Evolutionary conservation across 352 stramenopile genomes (phyloP).

Genomic region (Salisapilia sapeloensis): DNA sequence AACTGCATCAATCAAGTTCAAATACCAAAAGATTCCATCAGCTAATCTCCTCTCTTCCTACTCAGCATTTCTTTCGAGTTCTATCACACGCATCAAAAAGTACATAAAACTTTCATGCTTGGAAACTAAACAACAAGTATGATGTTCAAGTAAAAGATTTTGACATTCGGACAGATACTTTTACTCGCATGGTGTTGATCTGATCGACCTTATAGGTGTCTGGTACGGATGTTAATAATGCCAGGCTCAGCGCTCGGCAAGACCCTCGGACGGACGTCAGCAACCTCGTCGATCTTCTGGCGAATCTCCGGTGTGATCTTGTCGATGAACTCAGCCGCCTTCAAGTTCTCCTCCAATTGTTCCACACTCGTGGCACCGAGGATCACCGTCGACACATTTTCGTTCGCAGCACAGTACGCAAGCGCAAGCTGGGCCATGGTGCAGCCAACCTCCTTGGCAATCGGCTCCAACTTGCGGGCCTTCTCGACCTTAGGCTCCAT

Average conservation of each 20-base stretch:
- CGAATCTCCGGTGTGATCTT: slow-evolving; percentile 61
- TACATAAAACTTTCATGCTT: too few relatives aligned
- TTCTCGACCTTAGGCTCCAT: slow-evolving; percentile 28
- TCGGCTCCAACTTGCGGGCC: slow-evolving; percentile 18
- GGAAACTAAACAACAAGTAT: too few relatives aligned
- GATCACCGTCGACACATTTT: slow-evolving; percentile 44
- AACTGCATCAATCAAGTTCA: too few relatives aligned
- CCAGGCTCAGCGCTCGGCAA: slow-evolving; percentile 10
- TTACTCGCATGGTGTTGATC: too few relatives aligned
- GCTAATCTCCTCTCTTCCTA: too few relatives aligned
- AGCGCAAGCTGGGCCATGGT: slow-evolving; percentile 34
- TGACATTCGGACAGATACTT: too few relatives aligned
- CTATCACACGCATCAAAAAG: too few relatives aligned
- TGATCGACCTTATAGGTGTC: too few relatives aligned
- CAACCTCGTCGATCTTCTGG: slow-evolving; percentile 49
- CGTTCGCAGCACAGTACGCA: slow-evolving; percentile 33
- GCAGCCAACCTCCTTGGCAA: slow-evolving; percentile 46
- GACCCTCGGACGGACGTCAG: slow-evolving; percentile 18
- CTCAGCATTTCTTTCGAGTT: too few relatives aligned
- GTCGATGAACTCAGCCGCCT: slow-evolving; percentile 31
- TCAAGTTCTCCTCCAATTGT: slow-evolving; percentile 65
- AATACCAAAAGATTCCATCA: too few relatives aligned
- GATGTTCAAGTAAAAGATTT: too few relatives aligned
- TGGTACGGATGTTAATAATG: slow-evolving; percentile 14
- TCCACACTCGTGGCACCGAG: slow-evolving; percentile 35